Evolutionary conservation across 176 grass and related monocot genomes (phyloP).

Genomic region (Musa schizocarpa): DNA sequence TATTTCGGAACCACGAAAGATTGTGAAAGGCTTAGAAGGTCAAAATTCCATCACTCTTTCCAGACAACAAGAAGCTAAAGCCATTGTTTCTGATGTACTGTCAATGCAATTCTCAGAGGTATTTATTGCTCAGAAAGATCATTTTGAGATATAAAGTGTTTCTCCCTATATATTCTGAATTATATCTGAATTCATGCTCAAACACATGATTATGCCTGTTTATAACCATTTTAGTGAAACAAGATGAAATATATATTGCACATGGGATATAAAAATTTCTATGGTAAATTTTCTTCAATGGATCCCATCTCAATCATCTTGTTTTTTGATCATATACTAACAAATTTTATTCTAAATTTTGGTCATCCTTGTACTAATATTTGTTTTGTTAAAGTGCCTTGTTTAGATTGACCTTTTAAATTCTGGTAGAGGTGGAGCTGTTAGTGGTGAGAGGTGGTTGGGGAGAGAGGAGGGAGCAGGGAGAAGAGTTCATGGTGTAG

Average conservation of each 20-base stretch:
- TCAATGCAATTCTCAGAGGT: slow-evolving; percentile 60
- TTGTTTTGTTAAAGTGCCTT: too few species aligned
- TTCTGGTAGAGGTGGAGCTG: too few species aligned
- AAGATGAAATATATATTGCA: not conserved
- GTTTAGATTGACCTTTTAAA: too few species aligned
- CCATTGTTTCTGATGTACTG: slow-evolving; percentile 63
- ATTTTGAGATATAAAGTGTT: not conserved
- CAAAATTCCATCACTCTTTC: slow-evolving; percentile 40
- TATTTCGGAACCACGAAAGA: slow-evolving; percentile 20
- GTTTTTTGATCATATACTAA: too few species aligned
- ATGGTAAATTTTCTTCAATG: not conserved
- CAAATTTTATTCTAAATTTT: too few species aligned
- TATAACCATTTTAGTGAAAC: not conserved
- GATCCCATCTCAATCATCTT: too few species aligned
- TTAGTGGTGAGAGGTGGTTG: too few species aligned
- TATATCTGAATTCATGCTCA: not conserved
- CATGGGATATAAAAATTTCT: not conserved
- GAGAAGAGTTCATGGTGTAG: too few species aligned
- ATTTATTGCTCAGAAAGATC: slow-evolving; percentile 14
- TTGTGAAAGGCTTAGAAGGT: slow-evolving; percentile 15
- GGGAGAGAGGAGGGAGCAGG: too few species aligned
- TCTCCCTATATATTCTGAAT: not conserved
- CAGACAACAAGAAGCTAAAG: slow-evolving; percentile 57
- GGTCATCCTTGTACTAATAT: too few species aligned
- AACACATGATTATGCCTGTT: not conserved